Evolutionary conservation across 2,329 filamentous ascomycete genomes (phyloP).

Genomic region (Clonostachys solani): DNA sequence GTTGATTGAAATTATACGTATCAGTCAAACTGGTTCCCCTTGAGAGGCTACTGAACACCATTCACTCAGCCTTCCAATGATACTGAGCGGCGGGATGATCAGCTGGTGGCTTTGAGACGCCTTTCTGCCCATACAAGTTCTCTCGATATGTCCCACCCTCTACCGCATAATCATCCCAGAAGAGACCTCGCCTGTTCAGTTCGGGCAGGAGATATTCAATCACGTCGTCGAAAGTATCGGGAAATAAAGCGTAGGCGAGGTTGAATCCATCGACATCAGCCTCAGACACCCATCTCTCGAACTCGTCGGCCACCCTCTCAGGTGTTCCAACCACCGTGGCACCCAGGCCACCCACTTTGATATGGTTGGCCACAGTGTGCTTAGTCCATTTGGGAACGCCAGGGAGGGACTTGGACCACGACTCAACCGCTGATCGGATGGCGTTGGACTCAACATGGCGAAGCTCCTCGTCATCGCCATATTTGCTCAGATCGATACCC

Average conservation of each 20-base stretch:
- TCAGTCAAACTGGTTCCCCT: no score
- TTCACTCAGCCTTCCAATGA: not conserved
- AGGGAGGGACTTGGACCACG: constrained; percentile 6
- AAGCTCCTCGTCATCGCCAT: constrained; percentile 37
- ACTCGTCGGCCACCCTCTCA: constrained; percentile 8
- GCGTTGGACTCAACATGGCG: constrained; percentile 31
- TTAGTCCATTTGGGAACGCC: constrained; percentile 45
- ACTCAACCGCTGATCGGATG: constrained; percentile 19
- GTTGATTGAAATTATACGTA: no score
- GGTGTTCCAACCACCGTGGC: constrained; percentile 7
- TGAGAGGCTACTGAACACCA: not conserved
- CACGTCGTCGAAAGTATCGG: constrained; percentile 12
- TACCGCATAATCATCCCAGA: not conserved
- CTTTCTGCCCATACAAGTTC: not conserved
- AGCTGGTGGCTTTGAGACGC: not conserved
- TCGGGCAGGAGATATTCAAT: constrained; percentile 9
- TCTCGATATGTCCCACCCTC: constrained; percentile 10
- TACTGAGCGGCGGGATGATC: not conserved
- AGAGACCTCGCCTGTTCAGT: not conserved
- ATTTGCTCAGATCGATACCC: constrained; percentile 34
- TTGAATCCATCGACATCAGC: constrained; percentile 58
- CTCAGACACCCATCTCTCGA: constrained; percentile 27
- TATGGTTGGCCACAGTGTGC: constrained; percentile 47
- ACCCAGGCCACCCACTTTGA: constrained; percentile 37
- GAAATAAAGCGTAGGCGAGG: constrained; percentile 6